Evolutionary conservation across 164 flowering plant species (phyloP), one percentile per base, ranked within the genome.

Genomic region (Saururus chinensis): DNA sequence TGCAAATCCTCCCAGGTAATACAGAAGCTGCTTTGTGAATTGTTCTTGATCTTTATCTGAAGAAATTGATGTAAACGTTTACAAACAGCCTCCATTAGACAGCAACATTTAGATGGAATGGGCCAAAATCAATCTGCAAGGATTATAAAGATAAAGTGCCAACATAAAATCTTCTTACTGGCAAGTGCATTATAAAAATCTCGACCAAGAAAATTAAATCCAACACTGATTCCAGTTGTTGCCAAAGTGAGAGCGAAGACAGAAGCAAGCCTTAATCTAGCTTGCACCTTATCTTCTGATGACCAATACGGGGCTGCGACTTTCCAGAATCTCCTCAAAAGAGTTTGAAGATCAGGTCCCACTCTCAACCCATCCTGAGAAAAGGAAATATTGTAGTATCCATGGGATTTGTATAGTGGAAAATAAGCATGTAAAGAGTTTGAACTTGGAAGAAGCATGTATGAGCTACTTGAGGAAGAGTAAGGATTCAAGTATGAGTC

Each of bases 161-260:
- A 54, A 10, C 0, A 17, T 21, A 53, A 22, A 30, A 51, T 25
- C 16, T 54, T 65, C 77, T 60, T 65, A 89, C 98, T 87, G 40
- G 99, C 92, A 59, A 90, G 96, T 14, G 97, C 91, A 64, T 90
- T 93, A 67, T 81, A 93, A 81, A 93, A 93, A 66, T 93, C 99
- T 12, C 97, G 89, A 56, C 97, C 97, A 22, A 93, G 97, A 66
- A 90, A 93, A 75, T 72, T 93, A 73, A 93, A 93, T 12, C 95
- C 95, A 51, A 93, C 99, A 64, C 96, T 93, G 59, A 93, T 90
- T 16, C 97, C 97, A 60, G 96, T 93, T 37, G 99, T 93, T n/a
- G 62, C 99, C 45, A 93, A 71, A 48, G 97, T 93, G 56, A 93
- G 88, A 55, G 92, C 87, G 64, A 93, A 90, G 7, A 93, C 96